phyloP scores from a whole-genome alignment of 2,329 filamentous ascomycete genomes.

The Venturia oleaginea region DNA sequence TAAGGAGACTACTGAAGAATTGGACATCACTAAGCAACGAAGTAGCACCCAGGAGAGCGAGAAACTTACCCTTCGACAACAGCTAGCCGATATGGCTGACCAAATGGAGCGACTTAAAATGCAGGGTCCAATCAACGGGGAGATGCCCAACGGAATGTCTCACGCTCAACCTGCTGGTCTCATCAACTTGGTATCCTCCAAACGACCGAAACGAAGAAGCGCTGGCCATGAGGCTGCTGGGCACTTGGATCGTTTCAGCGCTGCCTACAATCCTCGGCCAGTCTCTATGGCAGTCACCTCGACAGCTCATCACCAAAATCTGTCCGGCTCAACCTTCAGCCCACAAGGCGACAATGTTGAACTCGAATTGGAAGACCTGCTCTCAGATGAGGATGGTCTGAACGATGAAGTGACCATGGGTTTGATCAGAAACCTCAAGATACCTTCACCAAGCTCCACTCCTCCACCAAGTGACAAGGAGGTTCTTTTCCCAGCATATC shows the following conservation, averaged over 20 bases:
- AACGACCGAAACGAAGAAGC: constrained; percentile 93
- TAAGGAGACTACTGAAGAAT: constrained; percentile 66
- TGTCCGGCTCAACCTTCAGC: constrained; percentile 68
- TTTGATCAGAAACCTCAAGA: constrained; percentile 92
- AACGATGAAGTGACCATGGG: constrained; percentile 97
- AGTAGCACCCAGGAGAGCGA: constrained; percentile 73
- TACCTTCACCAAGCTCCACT: constrained; percentile 76
- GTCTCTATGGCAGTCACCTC: constrained; percentile 84
- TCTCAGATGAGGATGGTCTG: constrained; percentile 89
- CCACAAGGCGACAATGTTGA: constrained; percentile 85
- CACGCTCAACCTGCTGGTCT: constrained; percentile 55
- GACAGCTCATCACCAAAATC: constrained; percentile 56
- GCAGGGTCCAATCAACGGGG: constrained; percentile 60
- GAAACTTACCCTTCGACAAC: constrained; percentile 75
- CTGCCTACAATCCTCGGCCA: constrained; percentile 84
- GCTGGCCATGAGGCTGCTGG: constrained; percentile 71
- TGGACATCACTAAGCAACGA: constrained; percentile 68
- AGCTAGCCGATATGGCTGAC: constrained; percentile 82
- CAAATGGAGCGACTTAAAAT: constrained; percentile 83
- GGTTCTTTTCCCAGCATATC: constrained; percentile 94
- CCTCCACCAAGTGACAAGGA: constrained; percentile 96
- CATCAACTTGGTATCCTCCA: constrained; percentile 93
- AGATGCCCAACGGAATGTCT: constrained; percentile 54
- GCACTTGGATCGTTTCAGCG: constrained; percentile 82
- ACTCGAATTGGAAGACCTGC: constrained; percentile 83